These are phyloP conservation scores for Epicoccum sorghinum DNA, from an alignment of 2,329 filamentous ascomycete species.

Conservation along the genomic window DNA sequence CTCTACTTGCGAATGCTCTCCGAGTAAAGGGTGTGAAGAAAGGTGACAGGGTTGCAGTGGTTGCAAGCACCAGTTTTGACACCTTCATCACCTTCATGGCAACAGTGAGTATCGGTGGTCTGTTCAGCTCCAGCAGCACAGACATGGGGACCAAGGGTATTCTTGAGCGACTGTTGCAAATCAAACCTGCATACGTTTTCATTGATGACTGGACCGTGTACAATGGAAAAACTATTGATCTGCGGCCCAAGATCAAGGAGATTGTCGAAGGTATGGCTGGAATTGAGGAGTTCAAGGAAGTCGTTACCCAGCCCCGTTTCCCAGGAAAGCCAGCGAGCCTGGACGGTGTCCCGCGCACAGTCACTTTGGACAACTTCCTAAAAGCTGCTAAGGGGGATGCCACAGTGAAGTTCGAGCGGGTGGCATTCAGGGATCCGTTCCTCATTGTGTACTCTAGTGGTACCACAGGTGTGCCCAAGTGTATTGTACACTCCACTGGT, in stretches of 20 bases:
- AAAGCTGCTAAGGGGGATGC: conserved; percentile 45
- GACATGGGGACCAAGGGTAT: conserved; percentile 85
- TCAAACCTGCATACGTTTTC: conserved; percentile 80
- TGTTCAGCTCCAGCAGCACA: conserved; percentile 79
- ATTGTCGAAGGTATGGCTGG: conserved; percentile 67
- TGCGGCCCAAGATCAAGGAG: conserved; percentile 73
- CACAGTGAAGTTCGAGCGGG: conserved; percentile 61
- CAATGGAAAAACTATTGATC: conserved; percentile 75
- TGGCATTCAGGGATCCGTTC: conserved; percentile 76
- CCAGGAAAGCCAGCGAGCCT: conserved; percentile 63
- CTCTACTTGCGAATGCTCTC: conserved; percentile 68
- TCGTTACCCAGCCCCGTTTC: conserved; percentile 73
- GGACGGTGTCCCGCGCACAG: conserved; percentile 56
- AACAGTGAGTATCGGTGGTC: conserved; percentile 70
- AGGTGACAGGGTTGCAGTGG: conserved; percentile 77
- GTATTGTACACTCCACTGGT: conserved; percentile 79
- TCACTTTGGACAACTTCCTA: conserved; percentile 53
- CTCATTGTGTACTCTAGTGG: conserved; percentile 79
- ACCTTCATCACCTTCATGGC: conserved; percentile 76
- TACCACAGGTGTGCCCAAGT: conserved; percentile 83
- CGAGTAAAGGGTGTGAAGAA: conserved; percentile 67
- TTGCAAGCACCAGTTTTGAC: conserved; percentile 76
- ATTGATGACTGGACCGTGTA: conserved; percentile 82
- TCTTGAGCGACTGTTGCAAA: conserved; percentile 74
- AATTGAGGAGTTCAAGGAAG: conserved; percentile 65